These are phyloP conservation scores for Hortiboletus campestris DNA, from an alignment of 768 basidiomycete genomes.

Conservation along the genomic window DNA sequence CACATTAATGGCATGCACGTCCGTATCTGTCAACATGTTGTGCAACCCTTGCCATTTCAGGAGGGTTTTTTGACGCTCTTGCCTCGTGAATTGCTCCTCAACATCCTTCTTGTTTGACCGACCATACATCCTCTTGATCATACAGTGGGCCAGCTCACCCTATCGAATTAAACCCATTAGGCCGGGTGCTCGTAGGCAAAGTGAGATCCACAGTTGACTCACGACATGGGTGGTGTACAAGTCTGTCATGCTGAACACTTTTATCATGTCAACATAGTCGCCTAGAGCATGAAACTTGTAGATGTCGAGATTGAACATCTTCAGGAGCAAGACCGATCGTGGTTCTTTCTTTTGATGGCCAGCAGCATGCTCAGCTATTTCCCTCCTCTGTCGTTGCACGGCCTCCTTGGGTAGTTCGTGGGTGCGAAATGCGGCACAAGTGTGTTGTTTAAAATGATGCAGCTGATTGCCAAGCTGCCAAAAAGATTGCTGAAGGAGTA, in stretches of 20 bases:
- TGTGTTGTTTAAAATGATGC: no score
- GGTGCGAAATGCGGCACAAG: no score
- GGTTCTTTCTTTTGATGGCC: no score
- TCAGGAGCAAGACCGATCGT: no score
- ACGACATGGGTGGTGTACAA: background rate
- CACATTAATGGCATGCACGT: background rate
- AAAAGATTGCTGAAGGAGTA: no score
- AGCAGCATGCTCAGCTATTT: no score
- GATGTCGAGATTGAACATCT: no score
- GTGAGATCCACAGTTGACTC: background rate
- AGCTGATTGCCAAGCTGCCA: no score
- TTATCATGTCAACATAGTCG: background rate
- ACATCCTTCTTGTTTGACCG: background rate
- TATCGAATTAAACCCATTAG: background rate
- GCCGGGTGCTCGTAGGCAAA: no score
- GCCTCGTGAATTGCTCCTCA: background rate
- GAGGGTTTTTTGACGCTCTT: background rate
- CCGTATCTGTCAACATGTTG: background rate
- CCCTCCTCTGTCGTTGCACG: no score
- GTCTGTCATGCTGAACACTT: background rate
- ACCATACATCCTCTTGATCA: background rate
- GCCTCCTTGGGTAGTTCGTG: no score
- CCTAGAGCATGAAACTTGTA: no score
- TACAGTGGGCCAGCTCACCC: background rate
- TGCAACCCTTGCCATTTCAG: background rate